Conservation (phyloP, 2,329 filamentous ascomycete genomes). For the Claviceps arundinis region DNA sequence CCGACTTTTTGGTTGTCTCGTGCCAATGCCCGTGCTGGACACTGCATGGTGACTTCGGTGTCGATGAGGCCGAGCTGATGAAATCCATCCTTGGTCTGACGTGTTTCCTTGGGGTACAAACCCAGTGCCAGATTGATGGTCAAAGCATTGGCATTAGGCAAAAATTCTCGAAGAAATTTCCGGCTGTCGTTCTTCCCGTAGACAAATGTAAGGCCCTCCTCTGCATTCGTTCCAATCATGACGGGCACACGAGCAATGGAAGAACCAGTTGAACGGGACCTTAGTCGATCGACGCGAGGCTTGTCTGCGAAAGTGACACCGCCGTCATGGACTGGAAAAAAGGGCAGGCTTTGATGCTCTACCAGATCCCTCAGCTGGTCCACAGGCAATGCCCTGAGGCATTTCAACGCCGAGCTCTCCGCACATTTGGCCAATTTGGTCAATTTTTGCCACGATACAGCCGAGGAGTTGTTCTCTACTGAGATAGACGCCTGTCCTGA, state of each 20-base stretch:
- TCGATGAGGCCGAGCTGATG: background rate
- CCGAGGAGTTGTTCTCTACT: background rate
- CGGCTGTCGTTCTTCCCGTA: background rate
- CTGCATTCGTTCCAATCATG: slow-evolving; percentile 1
- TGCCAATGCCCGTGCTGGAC: background rate
- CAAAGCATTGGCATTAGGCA: background rate
- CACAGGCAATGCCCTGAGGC: background rate
- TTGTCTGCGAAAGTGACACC: background rate
- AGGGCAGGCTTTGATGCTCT: background rate
- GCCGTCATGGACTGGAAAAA: background rate
- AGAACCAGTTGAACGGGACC: background rate
- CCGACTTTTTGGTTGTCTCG: background rate
- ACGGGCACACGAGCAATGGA: slow-evolving; percentile 2
- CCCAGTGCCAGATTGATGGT: background rate
- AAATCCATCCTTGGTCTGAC: background rate
- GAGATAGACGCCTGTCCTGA: background rate
- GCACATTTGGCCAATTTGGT: background rate
- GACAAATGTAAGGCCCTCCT: slow-evolving; percentile 1
- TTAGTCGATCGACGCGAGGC: background rate
- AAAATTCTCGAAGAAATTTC: background rate
- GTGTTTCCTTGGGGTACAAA: background rate
- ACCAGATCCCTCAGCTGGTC: background rate
- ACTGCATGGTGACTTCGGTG: slow-evolving; percentile 1
- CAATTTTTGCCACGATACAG: background rate
- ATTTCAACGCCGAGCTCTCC: background rate